phyloP scores from a whole-genome alignment of 768 basidiomycete species.

The Calocera cornea region DNA sequence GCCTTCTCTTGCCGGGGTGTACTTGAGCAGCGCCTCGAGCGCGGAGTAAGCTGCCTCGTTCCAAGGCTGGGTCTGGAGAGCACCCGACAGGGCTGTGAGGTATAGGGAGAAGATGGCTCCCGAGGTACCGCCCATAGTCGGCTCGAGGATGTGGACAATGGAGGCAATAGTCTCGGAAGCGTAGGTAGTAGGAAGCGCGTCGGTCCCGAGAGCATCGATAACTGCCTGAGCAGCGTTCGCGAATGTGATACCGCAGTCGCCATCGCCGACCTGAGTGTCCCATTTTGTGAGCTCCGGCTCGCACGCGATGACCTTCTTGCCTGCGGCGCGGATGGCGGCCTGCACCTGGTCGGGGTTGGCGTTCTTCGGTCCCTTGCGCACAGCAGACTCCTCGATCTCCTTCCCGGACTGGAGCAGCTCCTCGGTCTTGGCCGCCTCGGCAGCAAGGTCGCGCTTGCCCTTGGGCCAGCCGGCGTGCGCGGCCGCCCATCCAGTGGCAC shows the following conservation, averaged over 20 bases:
- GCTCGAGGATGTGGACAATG: slow-evolving; percentile 35
- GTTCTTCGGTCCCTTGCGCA: background rate
- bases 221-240: slow-evolving; percentile 60
- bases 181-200: slow-evolving; percentile 19
- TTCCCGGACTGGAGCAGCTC: background rate
- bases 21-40: slow-evolving; percentile 52
- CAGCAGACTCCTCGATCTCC: background rate
- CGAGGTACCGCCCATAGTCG: slow-evolving; percentile 43
- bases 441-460: background rate
- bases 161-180: slow-evolving; percentile 19
- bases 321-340: slow-evolving; percentile 42
- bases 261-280: slow-evolving; percentile 88
- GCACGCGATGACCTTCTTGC: slow-evolving; percentile 51
- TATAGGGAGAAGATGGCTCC: slow-evolving; percentile 28
- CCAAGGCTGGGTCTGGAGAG: slow-evolving; percentile 2
- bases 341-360: slow-evolving; percentile 39
- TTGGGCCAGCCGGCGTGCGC: slow-evolving; percentile 23
- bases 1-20: slow-evolving; percentile 79
- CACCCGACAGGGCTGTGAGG: background rate
- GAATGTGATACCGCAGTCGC: slow-evolving; percentile 52
- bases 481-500: slow-evolving; percentile 32
- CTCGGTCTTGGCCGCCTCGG: background rate
- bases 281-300: slow-evolving; percentile 84
- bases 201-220: slow-evolving; percentile 22
- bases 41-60: slow-evolving; percentile 23